phyloP scores from a whole-genome alignment of 352 stramenopile genomes.

The Phytophthora melonis region DNA sequence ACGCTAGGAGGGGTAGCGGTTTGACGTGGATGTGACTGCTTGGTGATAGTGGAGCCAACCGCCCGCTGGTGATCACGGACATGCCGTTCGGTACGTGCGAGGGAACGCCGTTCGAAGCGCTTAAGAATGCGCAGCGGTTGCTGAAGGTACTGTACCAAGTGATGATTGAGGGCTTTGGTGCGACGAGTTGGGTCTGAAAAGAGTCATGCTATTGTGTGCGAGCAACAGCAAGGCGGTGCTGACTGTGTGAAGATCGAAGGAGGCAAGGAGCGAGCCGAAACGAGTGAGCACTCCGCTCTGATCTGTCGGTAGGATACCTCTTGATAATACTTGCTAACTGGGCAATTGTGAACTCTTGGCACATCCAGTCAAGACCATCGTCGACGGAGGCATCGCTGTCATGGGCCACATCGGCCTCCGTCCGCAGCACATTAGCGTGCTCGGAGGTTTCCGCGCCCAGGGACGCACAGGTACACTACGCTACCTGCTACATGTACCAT shows the following conservation, averaged over 20 bases:
- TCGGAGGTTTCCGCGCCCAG: constrained; percentile 97
- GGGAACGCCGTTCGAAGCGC: constrained; percentile 87
- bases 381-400: constrained; percentile 94
- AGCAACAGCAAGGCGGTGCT: constrained; percentile 92
- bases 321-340: neutral
- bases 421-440: constrained; percentile 95
- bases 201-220: neutral
- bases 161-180: neutral
- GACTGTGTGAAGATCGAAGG: constrained; percentile 99
- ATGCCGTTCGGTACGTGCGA: constrained; percentile 99
- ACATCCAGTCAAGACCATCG: constrained; percentile 67
- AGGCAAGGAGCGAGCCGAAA: constrained; percentile 82
- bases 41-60: constrained; percentile 64
- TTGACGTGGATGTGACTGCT: neutral
- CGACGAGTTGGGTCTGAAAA: neutral
- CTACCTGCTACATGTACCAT: neutral
- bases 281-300: constrained; percentile 41
- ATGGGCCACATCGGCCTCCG: constrained; percentile 98
- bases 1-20: no score
- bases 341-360: neutral
- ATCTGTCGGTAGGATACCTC: neutral
- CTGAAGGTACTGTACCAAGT: constrained; percentile 65
- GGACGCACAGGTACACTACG: constrained; percentile 89
- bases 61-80: constrained; percentile 96
- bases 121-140: constrained; percentile 96